These are phyloP conservation scores for Physcomitrellopsis africana DNA, from an alignment of 225 moss, liverwort and hornwort genomes.

Conservation along the genomic window DNA sequence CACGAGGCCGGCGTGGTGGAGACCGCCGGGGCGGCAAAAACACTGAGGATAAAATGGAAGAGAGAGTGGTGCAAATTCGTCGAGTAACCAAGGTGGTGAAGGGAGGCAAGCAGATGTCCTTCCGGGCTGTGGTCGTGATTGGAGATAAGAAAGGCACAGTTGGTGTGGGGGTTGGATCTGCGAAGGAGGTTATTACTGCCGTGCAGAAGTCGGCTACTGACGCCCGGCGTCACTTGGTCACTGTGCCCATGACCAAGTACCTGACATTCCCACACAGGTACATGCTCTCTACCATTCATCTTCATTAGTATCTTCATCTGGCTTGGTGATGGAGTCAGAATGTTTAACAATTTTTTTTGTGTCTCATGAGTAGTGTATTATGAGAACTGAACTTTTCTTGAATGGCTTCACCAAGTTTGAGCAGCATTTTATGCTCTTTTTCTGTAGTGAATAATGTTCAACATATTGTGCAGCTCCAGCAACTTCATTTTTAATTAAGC, in stretches of 20 bases:
- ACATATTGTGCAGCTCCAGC: too few species aligned
- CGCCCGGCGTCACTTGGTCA: slow-evolving; percentile 82
- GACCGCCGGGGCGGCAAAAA: slow-evolving; percentile 35
- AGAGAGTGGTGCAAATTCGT: slow-evolving; percentile 97
- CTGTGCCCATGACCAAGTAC: slow-evolving; percentile 97
- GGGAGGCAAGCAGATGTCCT: slow-evolving; percentile 97
- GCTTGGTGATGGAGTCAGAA: too few species aligned
- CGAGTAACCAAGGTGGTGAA: slow-evolving; percentile 99
- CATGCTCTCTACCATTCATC: background rate
- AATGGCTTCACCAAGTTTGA: too few species aligned
- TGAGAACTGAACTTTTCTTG: too few species aligned
- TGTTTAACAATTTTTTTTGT: too few species aligned
- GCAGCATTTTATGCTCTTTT: too few species aligned
- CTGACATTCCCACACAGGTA: slow-evolving; percentile 98
- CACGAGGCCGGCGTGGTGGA: slow-evolving; percentile 43
- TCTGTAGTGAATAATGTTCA: too few species aligned
- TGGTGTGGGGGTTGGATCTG: slow-evolving; percentile 90
- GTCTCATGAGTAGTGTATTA: too few species aligned
- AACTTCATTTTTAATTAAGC: too few species aligned
- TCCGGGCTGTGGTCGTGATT: slow-evolving; percentile 92
- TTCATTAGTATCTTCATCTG: background rate
- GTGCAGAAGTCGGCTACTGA: slow-evolving; percentile 88
- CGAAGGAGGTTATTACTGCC: slow-evolving; percentile 96
- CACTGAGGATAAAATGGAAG: slow-evolving; percentile 63
- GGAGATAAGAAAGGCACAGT: slow-evolving; percentile 96